phyloP scores from a whole-genome alignment of 306 rosid genomes.

The cucumber (Cucumis sativus) region Cucumber_9930_V3 NC_026658.2:25658501-25659000 shows the following conservation, averaged over 20 bases:
- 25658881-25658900: too few species aligned
- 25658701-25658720: background rate
- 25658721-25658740: background rate
- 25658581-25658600: background rate
- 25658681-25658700: background rate
- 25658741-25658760: background rate
- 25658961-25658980: too few species aligned
- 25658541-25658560: constrained; percentile 32
- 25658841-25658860: too few species aligned
- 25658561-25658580: constrained; percentile 1
- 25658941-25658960: too few species aligned
- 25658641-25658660: background rate
- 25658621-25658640: background rate
- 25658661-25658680: background rate
- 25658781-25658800: background rate
- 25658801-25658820: too few species aligned
- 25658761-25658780: background rate
- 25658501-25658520: constrained; percentile 25
- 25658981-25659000: too few species aligned
- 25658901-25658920: too few species aligned
- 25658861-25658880: too few species aligned
- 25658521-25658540: constrained; percentile 36
- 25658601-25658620: background rate
- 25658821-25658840: too few species aligned
- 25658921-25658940: too few species aligned